Conservation (phyloP, 108 stramenopile species). For the Stephanodiscus triporus region DNA sequence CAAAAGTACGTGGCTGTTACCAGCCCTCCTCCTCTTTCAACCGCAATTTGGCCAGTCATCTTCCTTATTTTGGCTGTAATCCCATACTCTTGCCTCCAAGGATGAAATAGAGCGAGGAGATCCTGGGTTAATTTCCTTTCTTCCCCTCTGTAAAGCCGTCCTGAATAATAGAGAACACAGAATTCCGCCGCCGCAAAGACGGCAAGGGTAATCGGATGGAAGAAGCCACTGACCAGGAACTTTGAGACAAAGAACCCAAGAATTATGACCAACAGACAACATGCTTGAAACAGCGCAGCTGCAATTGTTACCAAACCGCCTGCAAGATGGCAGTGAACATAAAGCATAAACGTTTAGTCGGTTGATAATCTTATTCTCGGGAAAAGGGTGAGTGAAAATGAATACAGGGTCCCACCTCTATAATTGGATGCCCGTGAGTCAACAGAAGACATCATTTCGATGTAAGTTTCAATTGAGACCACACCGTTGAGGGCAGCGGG, state of each 20-base stretch:
- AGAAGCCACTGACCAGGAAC: background rate
- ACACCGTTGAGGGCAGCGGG: constrained; percentile 16
- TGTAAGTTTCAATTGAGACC: constrained; percentile 8
- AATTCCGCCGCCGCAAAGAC: constrained; percentile 10
- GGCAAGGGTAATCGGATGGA: constrained; percentile 3
- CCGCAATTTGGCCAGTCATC: background rate
- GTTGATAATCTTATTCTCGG: background rate
- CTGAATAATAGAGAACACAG: constrained; percentile 1
- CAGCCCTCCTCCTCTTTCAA: no score
- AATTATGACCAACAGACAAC: background rate
- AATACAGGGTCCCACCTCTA: constrained; percentile 7
- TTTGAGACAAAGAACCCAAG: constrained; percentile 15
- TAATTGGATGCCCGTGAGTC: background rate
- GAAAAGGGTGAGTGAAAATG: background rate
- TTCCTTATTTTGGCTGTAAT: constrained; percentile 24
- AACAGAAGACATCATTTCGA: background rate
- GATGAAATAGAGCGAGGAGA: constrained; percentile 3
- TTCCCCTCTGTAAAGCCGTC: constrained; percentile 4
- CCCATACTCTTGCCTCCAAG: constrained; percentile 27
- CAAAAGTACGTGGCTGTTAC: constrained; percentile 9
- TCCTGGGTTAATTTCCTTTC: constrained; percentile 8
- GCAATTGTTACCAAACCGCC: constrained; percentile 3
- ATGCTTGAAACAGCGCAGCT: constrained; percentile 1
- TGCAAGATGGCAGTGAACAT: background rate
- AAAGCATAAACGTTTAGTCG: background rate